phyloP scores from a whole-genome alignment of 1,284 basidiomycete species.

The Ganoderma meredithae region DNA sequence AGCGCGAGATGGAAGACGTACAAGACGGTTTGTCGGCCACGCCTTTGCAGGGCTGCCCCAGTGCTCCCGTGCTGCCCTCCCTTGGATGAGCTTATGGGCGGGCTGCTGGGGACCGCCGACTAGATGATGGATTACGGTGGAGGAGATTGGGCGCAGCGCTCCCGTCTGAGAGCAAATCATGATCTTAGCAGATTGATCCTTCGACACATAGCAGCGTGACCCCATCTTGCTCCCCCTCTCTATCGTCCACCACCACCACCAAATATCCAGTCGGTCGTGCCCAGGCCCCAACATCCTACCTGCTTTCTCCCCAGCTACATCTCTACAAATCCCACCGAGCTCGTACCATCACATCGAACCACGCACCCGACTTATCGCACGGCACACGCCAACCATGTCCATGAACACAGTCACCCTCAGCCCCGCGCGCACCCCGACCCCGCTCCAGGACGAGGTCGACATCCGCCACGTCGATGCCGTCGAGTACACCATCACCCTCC shows the following conservation, averaged over 20 bases:
- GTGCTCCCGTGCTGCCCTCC: neutral
- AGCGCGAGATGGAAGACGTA: neutral
- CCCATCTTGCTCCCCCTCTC: neutral
- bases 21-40: neutral
- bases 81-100: neutral
- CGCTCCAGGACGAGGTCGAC: constrained; percentile 67
- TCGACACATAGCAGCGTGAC: neutral
- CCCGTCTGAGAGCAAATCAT: neutral
- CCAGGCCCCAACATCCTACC: neutral
- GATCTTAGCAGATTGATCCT: constrained; percentile 8
- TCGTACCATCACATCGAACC: neutral
- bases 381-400: constrained; percentile 57
- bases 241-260: neutral
- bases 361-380: neutral
- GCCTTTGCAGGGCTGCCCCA: neutral
- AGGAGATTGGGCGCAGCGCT: neutral
- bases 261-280: neutral
- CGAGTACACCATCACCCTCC: constrained; percentile 57
- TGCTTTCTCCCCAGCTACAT: neutral
- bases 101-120: constrained; percentile 6
- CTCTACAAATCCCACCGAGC: neutral
- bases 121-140: neutral
- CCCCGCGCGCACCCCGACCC: constrained; percentile 63
- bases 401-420: constrained; percentile 80
- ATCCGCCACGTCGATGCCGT: constrained; percentile 62